phyloP scores from a whole-genome alignment of 176 grass and related monocot genomes.

The Triticum monococcum region DNA sequence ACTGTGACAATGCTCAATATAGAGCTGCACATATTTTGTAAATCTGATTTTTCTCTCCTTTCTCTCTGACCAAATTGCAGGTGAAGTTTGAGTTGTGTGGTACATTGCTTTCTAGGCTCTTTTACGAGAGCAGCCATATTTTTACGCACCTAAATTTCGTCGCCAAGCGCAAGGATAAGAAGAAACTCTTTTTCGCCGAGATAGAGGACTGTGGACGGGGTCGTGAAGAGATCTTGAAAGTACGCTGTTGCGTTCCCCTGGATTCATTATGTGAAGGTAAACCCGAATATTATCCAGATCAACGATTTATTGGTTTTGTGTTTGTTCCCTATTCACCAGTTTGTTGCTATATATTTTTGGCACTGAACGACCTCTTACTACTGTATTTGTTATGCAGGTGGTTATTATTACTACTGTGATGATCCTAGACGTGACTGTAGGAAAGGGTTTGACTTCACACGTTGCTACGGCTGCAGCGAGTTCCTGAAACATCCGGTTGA shows the following conservation, averaged over 20 bases:
- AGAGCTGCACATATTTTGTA: neutral
- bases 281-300: neutral
- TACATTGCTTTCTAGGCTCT: neutral
- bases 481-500: conserved; percentile 7
- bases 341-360: neutral
- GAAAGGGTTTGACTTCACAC: neutral
- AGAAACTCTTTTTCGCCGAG: neutral
- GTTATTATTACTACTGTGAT: neutral
- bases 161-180: neutral
- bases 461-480: conserved; percentile 6
- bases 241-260: neutral
- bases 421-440: neutral
- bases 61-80: neutral
- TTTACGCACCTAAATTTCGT: neutral
- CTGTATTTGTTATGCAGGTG: neutral
- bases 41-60: neutral
- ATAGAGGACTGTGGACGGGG: neutral
- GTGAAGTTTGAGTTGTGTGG: neutral
- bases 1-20: neutral
- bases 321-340: neutral
- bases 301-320: no score
- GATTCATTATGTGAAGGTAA: conserved; percentile 8
- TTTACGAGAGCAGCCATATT: neutral
- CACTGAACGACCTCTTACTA: neutral
- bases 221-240: neutral